These are phyloP conservation scores for Penicillium parvum DNA, from an alignment of 495 filamentous ascomycete species.

Conservation along the genomic window DNA sequence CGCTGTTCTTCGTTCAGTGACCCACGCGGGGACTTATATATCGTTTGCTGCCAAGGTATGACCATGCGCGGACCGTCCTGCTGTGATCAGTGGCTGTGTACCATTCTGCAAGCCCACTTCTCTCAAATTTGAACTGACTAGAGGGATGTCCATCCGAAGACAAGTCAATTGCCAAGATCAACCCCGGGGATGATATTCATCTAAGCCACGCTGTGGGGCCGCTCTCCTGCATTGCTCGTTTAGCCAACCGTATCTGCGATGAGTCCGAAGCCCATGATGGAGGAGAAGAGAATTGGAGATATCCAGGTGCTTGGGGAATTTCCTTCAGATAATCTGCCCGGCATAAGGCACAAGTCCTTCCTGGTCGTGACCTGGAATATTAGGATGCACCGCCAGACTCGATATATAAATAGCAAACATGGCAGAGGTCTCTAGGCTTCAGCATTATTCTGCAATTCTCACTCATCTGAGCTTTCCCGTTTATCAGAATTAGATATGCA, in stretches of 20 bases:
- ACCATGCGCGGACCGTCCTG: too few relatives aligned
- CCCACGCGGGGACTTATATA: too few relatives aligned
- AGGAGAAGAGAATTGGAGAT: background rate
- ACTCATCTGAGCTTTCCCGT: too few relatives aligned
- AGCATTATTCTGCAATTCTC: background rate
- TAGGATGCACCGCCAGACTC: background rate
- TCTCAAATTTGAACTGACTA: too few relatives aligned
- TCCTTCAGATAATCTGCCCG: background rate
- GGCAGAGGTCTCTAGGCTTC: constrained; percentile 8
- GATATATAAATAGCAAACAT: constrained; percentile 9
- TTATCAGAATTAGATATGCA: too few relatives aligned
- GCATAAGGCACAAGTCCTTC: background rate
- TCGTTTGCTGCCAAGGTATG: too few relatives aligned
- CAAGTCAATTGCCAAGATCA: background rate
- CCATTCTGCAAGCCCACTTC: too few relatives aligned
- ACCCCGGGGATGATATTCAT: constrained; percentile 4
- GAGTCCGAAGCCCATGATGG: background rate
- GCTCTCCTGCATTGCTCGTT: constrained; percentile 5
- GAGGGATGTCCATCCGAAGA: too few relatives aligned
- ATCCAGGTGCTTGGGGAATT: background rate
- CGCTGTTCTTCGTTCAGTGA: background rate
- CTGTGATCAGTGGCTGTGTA: background rate
- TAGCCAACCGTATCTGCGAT: constrained; percentile 2
- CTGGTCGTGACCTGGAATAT: background rate
- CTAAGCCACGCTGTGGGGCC: constrained; percentile 21